A percentile compares a stretch with the other conserved stretches of the same genome.
These are phyloP conservation scores for Trichoderma semiorbis DNA, from an alignment of 2,329 filamentous ascomycete genomes.

Conservation along the genomic window DNA sequence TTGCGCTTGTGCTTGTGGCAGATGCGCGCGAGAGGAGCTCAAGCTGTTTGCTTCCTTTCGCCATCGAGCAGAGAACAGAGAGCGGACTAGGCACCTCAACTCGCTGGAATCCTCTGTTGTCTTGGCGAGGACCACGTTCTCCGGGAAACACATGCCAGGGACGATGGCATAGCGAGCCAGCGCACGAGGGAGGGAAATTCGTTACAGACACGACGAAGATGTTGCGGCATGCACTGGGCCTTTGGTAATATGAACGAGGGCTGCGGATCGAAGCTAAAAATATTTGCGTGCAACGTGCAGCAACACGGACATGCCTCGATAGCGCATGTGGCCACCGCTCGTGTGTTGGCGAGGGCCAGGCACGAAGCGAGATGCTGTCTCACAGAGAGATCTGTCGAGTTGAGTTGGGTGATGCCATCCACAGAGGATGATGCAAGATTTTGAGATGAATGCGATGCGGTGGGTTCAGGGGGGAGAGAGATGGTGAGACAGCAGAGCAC, in stretches of 20 bases:
- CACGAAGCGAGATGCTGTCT: conserved; percentile 17
- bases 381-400: conserved; percentile 13
- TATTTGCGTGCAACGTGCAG: neutral
- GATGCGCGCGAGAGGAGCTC: neutral
- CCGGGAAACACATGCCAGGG: conserved; percentile 5
- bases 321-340: conserved; percentile 8
- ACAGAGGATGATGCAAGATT: neutral
- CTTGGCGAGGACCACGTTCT: neutral
- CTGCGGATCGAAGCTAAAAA: conserved; percentile 1
- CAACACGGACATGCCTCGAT: neutral
- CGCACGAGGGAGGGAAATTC: conserved; percentile 5
- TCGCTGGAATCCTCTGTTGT: neutral
- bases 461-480: neutral
- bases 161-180: neutral
- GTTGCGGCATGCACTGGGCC: conserved; percentile 3
- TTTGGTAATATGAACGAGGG: neutral
- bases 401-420: conserved; percentile 9
- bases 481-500: conserved; percentile 8
- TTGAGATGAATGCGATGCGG: conserved; percentile 7
- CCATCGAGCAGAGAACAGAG: neutral
- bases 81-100: neutral
- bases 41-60: neutral
- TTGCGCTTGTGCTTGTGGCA: neutral
- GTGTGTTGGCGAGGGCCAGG: conserved; percentile 10
- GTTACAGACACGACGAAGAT: conserved; percentile 2